phyloP scores from a whole-genome alignment of 225 moss, liverwort and hornwort species.

The Bryum argenteum region DNA sequence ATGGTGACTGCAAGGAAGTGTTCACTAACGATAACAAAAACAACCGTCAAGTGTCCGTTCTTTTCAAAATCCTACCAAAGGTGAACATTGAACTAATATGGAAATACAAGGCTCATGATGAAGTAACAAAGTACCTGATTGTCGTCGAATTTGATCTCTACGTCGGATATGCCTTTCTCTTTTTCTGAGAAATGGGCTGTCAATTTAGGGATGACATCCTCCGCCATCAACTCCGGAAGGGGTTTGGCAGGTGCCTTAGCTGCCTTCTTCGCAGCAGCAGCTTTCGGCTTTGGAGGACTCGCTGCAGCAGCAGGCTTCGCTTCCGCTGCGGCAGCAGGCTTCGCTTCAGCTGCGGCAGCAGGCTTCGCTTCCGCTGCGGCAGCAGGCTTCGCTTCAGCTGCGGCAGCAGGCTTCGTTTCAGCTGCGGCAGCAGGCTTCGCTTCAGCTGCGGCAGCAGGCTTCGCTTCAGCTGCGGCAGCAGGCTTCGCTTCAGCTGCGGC shows the following conservation, averaged over 20 bases:
- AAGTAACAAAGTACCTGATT: constrained; percentile 69
- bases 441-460: constrained; percentile 30
- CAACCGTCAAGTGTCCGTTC: neutral
- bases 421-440: constrained; percentile 29
- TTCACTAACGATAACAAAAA: neutral
- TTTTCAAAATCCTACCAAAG: neutral
- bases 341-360: constrained; percentile 38
- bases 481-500: constrained; percentile 45
- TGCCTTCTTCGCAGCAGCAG: constrained; percentile 53
- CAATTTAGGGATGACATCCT: constrained; percentile 72
- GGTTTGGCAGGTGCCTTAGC: constrained; percentile 59
- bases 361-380: constrained; percentile 43
- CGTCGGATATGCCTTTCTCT: constrained; percentile 65
- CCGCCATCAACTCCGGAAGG: constrained; percentile 64
- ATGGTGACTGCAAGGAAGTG: neutral
- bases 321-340: constrained; percentile 28
- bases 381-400: constrained; percentile 31
- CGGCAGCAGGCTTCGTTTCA: no score
- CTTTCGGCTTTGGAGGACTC: constrained; percentile 51
- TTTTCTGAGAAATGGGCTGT: constrained; percentile 48
- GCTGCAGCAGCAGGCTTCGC: constrained; percentile 29
- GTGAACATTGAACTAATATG: neutral
- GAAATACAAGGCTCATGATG: constrained; percentile 18
- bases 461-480: no score
- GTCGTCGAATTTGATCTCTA: constrained; percentile 70